phyloP scores from a whole-genome alignment of 2,329 filamentous ascomycete species.

The Stachybotrys chlorohalonatus region DNA sequence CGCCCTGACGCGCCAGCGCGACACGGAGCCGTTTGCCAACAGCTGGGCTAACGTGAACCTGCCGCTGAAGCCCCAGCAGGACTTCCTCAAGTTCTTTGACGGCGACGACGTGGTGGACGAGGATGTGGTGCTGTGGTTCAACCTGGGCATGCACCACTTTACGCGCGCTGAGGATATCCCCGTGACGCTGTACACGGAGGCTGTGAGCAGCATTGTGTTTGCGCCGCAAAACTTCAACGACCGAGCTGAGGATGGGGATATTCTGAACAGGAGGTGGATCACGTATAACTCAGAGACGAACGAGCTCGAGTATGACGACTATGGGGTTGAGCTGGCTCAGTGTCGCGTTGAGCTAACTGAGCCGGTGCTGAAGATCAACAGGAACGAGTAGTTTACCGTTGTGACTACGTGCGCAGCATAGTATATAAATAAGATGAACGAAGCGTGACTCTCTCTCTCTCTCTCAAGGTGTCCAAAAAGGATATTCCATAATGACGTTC shows the following conservation, averaged over 20 bases:
- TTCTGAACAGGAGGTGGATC: constrained; percentile 24
- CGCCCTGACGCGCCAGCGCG: constrained; percentile 18
- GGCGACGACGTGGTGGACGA: constrained; percentile 26
- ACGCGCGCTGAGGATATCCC: constrained; percentile 13
- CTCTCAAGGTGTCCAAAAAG: too few relatives aligned
- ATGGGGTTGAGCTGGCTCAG: constrained; percentile 19
- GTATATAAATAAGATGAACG: too few relatives aligned
- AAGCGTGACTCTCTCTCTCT: too few relatives aligned
- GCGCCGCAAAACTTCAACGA: constrained; percentile 23
- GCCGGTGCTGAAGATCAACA: constrained; percentile 11
- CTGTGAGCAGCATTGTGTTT: constrained; percentile 21
- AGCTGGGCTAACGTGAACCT: constrained; percentile 29
- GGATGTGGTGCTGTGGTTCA: constrained; percentile 34
- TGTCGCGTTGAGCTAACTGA: constrained; percentile 18
- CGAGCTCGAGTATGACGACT: constrained; percentile 17
- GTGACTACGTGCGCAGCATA: too few relatives aligned
- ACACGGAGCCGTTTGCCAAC: constrained; percentile 23
- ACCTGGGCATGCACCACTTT: constrained; percentile 39
- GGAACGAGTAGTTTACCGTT: background rate
- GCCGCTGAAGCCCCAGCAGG: constrained; percentile 28
- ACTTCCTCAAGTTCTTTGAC: constrained; percentile 36
- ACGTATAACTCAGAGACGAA: constrained; percentile 11
- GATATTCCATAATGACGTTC: too few relatives aligned
- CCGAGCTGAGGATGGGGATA: constrained; percentile 24
- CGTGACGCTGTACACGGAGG: constrained; percentile 21